Base-by-base conservation (phyloP, 2,329 filamentous ascomycete genomes). In the Tothia fuscella region DNA sequence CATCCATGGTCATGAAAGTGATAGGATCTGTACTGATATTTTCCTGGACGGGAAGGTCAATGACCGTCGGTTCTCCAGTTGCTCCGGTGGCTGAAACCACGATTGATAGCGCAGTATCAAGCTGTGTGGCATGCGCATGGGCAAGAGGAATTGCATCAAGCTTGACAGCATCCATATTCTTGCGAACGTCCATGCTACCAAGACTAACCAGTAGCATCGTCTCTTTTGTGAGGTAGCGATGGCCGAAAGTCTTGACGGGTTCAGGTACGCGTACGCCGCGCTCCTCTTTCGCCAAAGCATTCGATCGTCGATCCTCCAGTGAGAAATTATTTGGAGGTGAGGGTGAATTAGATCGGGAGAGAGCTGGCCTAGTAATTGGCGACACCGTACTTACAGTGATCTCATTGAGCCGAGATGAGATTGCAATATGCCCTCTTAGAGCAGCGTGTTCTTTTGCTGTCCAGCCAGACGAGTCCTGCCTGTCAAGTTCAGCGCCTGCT, bases 1-100 rank as follows among this genome's bases (percentile, higher is more conserved):
- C 70, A 55, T 96, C 85, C 1, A 63, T 71, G 0, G 89, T 80
- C 44, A 79, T 85, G 61, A 98, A 98, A 0, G 86, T 79, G 33
- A 98, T 85, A 0, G 91, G 91, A 52, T 95, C 89, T 0, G 91
- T 96, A 26, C 82, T 81, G 50, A 95, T 85, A 50, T 89, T 93
- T 41, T 95, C 89, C 50, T 95, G 86, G 1, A 95, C 82, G 0
- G 91, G 91, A 7, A 98, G 69, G 59, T 98, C 91, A 50, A 96
- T 82, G 19, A 89, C 80, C 1, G 82, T 87, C 1, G 87, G 78
- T 54, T 96, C 89, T 7, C 91, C 91, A 35, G 76, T 72, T 0
- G 89, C 91, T 12, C 86, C 86, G 46, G 73, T 79, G 1, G 91
- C 88, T 6, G 86, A 88, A 12, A 98, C 78, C 1, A 95, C 85